These are phyloP conservation scores for Seiridium unicorne DNA, from an alignment of 2,329 filamentous ascomycete species.

Conservation along the genomic window DNA sequence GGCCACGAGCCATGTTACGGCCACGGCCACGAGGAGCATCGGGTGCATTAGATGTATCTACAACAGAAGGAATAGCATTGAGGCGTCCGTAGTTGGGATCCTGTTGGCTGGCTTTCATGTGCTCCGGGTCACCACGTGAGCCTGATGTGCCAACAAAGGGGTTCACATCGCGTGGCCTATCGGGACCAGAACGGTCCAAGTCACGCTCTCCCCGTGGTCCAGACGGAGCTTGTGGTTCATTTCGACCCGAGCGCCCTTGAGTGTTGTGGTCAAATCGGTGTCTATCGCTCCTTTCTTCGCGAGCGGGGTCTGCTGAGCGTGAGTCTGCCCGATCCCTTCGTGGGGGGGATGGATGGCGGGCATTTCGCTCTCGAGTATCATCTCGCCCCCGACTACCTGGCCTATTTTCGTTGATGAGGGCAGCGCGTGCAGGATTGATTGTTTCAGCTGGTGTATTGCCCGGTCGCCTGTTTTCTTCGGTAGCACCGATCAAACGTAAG, in stretches of 20 bases:
- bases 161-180: constrained; percentile 39
- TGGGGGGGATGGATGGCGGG: constrained; percentile 43
- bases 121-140: constrained; percentile 45
- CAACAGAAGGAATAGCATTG: constrained; percentile 47
- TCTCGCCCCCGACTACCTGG: constrained; percentile 39
- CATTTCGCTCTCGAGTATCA: constrained; percentile 40
- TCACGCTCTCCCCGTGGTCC: constrained; percentile 24
- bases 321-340: constrained; percentile 39
- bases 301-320: constrained; percentile 34
- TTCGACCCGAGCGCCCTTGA: constrained; percentile 27
- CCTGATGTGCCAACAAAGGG: constrained; percentile 34
- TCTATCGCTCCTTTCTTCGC: constrained; percentile 49
- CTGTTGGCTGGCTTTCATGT: constrained; percentile 49
- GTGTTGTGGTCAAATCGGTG: constrained; percentile 34
- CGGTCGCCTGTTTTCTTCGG: neutral
- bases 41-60: constrained; percentile 41
- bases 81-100: constrained; percentile 64
- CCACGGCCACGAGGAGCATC: constrained; percentile 56
- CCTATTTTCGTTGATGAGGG: constrained; percentile 40
- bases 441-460: constrained; percentile 32
- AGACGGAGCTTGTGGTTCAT: constrained; percentile 22
- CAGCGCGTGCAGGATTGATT: constrained; percentile 48
- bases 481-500: constrained; percentile 42
- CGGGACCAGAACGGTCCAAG: constrained; percentile 36
- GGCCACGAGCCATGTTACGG: constrained; percentile 38